Evolutionary conservation across 805 yeast species (phyloP), one percentile per base, ranked within the genome.

Genomic region (Candida ipomoeae): DNA sequence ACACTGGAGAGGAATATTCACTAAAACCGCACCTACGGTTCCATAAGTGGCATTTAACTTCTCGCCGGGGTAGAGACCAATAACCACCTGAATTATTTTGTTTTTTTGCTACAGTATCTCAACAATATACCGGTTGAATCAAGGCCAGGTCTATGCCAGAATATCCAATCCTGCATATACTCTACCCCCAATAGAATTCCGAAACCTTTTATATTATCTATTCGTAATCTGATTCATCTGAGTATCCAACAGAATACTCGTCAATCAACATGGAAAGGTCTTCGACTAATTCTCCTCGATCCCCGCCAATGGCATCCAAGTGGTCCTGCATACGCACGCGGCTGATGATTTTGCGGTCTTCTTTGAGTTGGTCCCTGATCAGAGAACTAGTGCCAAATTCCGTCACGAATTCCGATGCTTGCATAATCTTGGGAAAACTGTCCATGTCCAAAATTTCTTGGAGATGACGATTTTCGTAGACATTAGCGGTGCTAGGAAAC

Each of bases 281-380:
- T 40, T 83, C 83, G 11, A 77, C 69, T 45, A 81, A 59, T 39
- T 80, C 84, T 39, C 77, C 81, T 52, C 81, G 68, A 35, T 81
- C 85, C 52, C 81, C 85, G 13, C 69, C 62, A 13, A 65, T 53
- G 10, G 40, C 32, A 4, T 62, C 67, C 17, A 58, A 35, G 29
- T 56, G 58, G 20, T 63, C 66, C 15, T 54, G 58, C 8, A 43
- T 50, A 26, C 55, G 41, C 15, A 45, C 53, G 14, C 60, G 34
- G 32, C 53, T 34, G 17, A 57, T 49, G 6, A 60, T 46, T 11
- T 56, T 52, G 6, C 60, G 57, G 67, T 60, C 56, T 1, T 56
- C 52, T 52, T 70, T 68, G 50, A 73, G 53, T n/a, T 58, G 62
- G 6, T 64, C 55, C 32, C 60, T 59, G 21, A 69, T 47, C 1